These are phyloP conservation scores for Adenanthera pavonina DNA, from an alignment of 306 rosid species.

Conservation along the genomic window DNA sequence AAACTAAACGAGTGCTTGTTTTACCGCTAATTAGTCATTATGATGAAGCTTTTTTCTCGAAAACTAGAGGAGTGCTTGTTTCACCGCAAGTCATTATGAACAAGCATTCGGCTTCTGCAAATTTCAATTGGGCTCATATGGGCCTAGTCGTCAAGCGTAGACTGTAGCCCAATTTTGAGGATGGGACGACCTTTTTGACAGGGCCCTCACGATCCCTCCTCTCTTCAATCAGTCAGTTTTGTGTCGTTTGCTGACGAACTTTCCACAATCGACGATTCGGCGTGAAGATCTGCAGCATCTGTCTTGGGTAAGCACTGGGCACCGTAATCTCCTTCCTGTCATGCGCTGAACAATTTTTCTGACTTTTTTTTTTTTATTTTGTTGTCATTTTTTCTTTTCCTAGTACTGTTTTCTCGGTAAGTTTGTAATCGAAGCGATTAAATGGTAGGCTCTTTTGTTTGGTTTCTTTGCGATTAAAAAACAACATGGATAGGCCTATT, in stretches of 20 bases:
- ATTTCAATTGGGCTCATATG: background rate
- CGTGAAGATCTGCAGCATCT: slow-evolving; percentile 33
- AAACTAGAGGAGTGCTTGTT: too few species aligned
- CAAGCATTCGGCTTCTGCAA: too few species aligned
- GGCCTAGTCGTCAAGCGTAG: background rate
- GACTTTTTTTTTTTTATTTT: background rate
- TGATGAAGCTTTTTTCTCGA: too few species aligned
- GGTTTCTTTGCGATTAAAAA: background rate
- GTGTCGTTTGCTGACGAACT: background rate
- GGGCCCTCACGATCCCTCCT: background rate
- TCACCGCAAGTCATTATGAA: too few species aligned
- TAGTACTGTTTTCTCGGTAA: background rate
- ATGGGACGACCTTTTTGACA: background rate
- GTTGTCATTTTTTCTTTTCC: background rate
- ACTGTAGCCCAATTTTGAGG: background rate
- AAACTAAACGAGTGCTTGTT: too few species aligned
- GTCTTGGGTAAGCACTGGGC: slow-evolving; percentile 36
- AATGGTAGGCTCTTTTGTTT: background rate
- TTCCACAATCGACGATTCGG: background rate
- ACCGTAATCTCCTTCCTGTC: slow-evolving; percentile 26
- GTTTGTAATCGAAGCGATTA: background rate
- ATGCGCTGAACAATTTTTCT: background rate
- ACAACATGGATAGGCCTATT: too few species aligned
- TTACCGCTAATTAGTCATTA: too few species aligned
- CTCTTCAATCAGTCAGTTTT: background rate